Evolutionary conservation across 2,329 filamentous ascomycete species (phyloP).

Genomic region (Pestalotiopsis sp.): DNA sequence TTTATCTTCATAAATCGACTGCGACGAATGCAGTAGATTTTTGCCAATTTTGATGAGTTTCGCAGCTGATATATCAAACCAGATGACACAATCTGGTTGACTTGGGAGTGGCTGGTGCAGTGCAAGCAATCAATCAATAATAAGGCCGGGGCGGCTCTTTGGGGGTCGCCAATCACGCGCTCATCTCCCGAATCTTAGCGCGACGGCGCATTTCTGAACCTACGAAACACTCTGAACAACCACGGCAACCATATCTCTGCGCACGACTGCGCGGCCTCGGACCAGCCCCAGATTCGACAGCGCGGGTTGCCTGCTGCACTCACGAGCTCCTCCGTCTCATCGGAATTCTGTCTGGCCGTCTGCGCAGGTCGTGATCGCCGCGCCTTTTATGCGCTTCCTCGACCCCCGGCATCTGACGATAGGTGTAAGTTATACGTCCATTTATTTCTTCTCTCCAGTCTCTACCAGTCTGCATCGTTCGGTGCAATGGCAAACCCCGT

Average conservation of each 20-base stretch:
- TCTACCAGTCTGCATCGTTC: background rate
- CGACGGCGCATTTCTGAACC: constrained; percentile 12
- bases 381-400: background rate
- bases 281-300: background rate
- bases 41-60: background rate
- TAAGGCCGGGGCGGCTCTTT: background rate
- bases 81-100: background rate
- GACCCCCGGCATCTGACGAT: background rate
- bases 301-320: background rate
- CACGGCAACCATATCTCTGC: background rate
- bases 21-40: background rate
- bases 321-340: background rate
- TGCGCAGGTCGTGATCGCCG: background rate
- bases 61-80: too few species aligned
- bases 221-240: constrained; percentile 1
- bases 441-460: background rate
- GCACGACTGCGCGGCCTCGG: background rate
- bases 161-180: constrained; percentile 7
- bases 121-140: too few species aligned
- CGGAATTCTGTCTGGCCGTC: background rate
- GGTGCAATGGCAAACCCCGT: background rate
- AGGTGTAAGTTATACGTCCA: background rate
- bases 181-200: constrained; percentile 11
- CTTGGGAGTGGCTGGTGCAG: constrained; percentile 7
- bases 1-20: background rate